Conservation (phyloP, 2,329 filamentous ascomycete species). For the Ceratocystis colombiana region DNA sequence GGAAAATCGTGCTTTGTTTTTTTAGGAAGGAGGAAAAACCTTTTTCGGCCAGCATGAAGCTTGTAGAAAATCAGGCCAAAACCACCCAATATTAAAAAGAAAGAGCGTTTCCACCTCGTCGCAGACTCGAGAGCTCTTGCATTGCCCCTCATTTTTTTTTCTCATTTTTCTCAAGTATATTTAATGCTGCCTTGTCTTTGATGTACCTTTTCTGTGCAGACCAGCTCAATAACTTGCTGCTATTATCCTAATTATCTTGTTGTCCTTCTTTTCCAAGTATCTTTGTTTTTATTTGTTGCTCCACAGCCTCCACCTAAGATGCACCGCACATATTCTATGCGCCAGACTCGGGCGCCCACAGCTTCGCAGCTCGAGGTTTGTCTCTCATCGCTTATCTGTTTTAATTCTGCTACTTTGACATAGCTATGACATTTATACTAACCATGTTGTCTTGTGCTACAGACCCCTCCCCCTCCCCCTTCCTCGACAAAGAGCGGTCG, state of each 20-base stretch:
- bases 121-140: background rate
- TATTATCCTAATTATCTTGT: background rate
- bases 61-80: conserved; percentile 12
- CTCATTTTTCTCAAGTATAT: background rate
- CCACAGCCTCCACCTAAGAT: conserved; percentile 42
- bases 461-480: conserved; percentile 87
- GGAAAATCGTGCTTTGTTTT: background rate
- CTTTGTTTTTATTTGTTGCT: background rate
- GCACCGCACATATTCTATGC: conserved; percentile 99
- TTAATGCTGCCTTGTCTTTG: background rate
- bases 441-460: conserved; percentile 28
- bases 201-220: background rate
- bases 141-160: background rate
- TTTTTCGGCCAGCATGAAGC: conserved; percentile 15
- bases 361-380: conserved; percentile 61
- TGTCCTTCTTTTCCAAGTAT: background rate
- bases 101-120: background rate
- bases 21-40: conserved; percentile 3
- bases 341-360: conserved; percentile 89
- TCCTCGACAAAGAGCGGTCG: conserved; percentile 86
- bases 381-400: conserved; percentile 27
- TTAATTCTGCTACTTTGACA: background rate
- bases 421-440: conserved; percentile 22
- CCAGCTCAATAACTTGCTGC: no score
- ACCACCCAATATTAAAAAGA: conserved; percentile 2